phyloP scores from a whole-genome alignment of 768 basidiomycete species.

The Sporobolomyces pararoseus region DNA sequence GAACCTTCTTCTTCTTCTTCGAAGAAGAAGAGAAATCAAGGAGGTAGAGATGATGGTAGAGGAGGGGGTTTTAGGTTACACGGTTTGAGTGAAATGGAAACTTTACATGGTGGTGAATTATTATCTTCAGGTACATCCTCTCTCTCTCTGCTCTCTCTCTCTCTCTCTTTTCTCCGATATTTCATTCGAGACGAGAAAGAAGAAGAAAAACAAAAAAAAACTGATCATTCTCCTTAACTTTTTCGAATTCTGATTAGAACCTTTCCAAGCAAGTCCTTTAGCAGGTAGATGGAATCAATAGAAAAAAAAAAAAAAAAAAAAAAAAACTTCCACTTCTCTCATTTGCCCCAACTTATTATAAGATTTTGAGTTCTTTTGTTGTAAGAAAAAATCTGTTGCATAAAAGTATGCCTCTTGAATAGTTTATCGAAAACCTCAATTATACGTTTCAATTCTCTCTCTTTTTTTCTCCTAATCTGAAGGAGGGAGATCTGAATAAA shows the following conservation, averaged over 20 bases:
- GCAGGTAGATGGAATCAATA: constrained; percentile 18
- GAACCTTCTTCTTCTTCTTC: neutral
- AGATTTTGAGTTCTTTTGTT: too few species aligned
- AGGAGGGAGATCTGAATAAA: neutral
- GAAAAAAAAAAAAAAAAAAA: neutral
- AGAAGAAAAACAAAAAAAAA: too few species aligned
- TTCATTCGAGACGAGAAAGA: too few species aligned
- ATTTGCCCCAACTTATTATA: too few species aligned
- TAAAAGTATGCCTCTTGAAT: too few species aligned
- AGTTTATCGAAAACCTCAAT: too few species aligned
- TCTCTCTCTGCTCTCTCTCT: neutral
- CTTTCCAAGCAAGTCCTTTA: constrained; percentile 40
- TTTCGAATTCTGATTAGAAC: constrained; percentile 15
- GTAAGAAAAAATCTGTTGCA: too few species aligned
- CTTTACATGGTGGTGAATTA: constrained; percentile 43
- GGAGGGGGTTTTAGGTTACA: constrained; percentile 35
- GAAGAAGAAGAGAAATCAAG: neutral
- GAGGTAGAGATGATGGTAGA: neutral
- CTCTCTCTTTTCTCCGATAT: neutral
- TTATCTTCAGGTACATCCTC: constrained; percentile 33
- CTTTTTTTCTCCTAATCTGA: too few species aligned
- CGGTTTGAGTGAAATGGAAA: constrained; percentile 38
- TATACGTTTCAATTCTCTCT: too few species aligned
- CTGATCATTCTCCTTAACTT: too few species aligned
- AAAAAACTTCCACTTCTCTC: too few species aligned